Conservation (phyloP, 164 flowering plant genomes). For the Chloranthus sessilifolius region DNA sequence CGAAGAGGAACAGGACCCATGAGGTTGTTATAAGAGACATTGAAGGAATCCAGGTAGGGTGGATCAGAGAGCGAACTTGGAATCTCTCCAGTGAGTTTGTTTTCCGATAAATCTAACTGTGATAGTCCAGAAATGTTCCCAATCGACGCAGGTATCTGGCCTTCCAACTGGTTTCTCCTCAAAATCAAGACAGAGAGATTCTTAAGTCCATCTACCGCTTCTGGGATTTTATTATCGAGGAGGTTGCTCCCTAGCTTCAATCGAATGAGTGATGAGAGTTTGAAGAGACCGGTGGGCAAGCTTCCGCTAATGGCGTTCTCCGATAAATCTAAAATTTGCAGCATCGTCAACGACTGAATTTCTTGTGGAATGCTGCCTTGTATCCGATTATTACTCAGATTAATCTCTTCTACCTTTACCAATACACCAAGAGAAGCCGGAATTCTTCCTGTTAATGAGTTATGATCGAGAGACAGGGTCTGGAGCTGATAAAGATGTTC, state of each 20-base stretch:
- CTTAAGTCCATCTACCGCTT: constrained; percentile 21
- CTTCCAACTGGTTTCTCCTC: constrained; percentile 38
- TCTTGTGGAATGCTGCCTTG: constrained; percentile 49
- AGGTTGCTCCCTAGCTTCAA: constrained; percentile 41
- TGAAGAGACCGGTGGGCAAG: constrained; percentile 37
- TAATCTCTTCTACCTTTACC: constrained; percentile 37
- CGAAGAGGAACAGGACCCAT: constrained; percentile 67
- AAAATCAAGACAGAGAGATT: constrained; percentile 43
- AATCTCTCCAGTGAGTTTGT: constrained; percentile 50
- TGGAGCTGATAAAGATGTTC: constrained; percentile 45
- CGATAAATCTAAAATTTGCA: constrained; percentile 51
- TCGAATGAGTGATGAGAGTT: constrained; percentile 36
- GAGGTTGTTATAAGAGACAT: constrained; percentile 74
- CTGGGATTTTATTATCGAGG: constrained; percentile 38
- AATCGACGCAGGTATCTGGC: constrained; percentile 46
- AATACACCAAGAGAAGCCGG: constrained; percentile 46
- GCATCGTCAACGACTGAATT: constrained; percentile 37
- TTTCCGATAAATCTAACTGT: constrained; percentile 54
- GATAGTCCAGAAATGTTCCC: constrained; percentile 45
- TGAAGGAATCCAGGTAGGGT: constrained; percentile 52
- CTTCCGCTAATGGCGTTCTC: constrained; percentile 51
- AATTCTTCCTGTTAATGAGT: constrained; percentile 44
- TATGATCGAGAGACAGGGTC: constrained; percentile 47
- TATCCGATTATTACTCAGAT: constrained; percentile 47
- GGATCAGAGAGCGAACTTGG: constrained; percentile 47